Evolutionary conservation across 192 early-diverging fungal genomes (phyloP), one percentile per base, ranked within the genome.

Genomic region (Paraglomus occultum): DNA sequence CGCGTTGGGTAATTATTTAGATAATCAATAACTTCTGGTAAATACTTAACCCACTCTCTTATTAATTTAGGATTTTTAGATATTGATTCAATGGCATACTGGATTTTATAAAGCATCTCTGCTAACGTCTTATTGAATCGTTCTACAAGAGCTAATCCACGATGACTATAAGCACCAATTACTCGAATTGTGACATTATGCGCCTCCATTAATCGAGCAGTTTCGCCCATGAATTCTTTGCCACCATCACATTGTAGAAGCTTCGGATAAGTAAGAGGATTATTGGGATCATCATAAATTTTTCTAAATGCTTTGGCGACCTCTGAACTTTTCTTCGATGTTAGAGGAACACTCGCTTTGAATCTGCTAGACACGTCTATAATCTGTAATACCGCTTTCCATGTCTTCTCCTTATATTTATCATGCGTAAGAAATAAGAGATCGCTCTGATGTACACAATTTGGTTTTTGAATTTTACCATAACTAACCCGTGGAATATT

Each of bases 1-100:
- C 22, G 63, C 7, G 63, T 65, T 31, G 49, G 49, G 50, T 31
- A 51, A 51, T 65, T 65, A 65, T 65, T 65, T 38, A 65, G 20
- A 49, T 65, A 65, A 17, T 61, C 40, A 6, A 61, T 31, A 6
- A 42, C 12, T 42, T 61, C 31, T 43, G 15, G 39, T 6, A 61
- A 23, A 61, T 11, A 5, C 39, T 61, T 61, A 12, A 22, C 31
- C 59, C 59, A 61, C 5, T 44, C 14, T 43, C 20, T 61, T 61
- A n/a, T 48, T 4, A 12, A 47, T 18, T 63, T 20, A 11, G 45
- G 22, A 49, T 49, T 15, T 23, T 5, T 50, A 5, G 50, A 31
- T 64, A 1, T 5, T 49, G 20, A 18, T 14, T 49, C 62, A 49
- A 64, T 20, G 3, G 22, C 47, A 64, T 64, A 64, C 39, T 64